Percentiles rank a stretch among this genome's conserved stretches.
phyloP scores from a whole-genome alignment of 768 basidiomycete species.

The Asterophora parasitica region DNA sequence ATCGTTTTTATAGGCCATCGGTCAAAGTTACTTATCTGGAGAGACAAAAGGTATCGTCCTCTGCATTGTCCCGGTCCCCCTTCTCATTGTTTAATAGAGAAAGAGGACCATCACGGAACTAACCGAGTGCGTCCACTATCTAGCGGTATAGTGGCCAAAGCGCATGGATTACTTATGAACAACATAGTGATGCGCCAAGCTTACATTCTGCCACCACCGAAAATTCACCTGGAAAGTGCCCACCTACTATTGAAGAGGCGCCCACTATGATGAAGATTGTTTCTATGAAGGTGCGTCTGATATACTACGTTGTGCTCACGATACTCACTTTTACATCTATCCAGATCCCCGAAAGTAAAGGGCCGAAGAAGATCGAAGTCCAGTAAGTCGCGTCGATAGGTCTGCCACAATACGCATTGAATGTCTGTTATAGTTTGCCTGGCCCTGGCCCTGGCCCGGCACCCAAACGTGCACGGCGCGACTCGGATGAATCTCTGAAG shows the following conservation, averaged over 20 bases:
- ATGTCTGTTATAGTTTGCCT: conserved; percentile 17
- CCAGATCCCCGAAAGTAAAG: conserved; percentile 19
- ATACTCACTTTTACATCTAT: background rate
- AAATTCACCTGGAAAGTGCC: background rate
- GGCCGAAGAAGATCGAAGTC: conserved; percentile 20
- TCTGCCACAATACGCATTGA: background rate
- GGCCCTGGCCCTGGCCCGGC: conserved; percentile 19
- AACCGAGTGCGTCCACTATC: conserved; percentile 14
- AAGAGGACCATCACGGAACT: conserved; percentile 20
- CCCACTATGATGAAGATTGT: background rate
- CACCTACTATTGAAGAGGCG: background rate
- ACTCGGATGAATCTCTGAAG: conserved; percentile 14
- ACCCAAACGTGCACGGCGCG: conserved; percentile 21
- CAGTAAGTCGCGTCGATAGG: conserved; percentile 14
- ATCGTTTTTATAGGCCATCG: conserved; percentile 10
- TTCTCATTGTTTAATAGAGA: conserved; percentile 19
- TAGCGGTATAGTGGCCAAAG: background rate
- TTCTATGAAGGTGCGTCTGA: conserved; percentile 6
- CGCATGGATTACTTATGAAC: conserved; percentile 6
- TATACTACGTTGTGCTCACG: background rate
- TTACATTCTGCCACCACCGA: conserved; percentile 6
- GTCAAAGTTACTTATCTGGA: conserved; percentile 30
- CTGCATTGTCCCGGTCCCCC: background rate
- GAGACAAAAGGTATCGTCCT: conserved; percentile 28
- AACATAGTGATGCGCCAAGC: conserved; percentile 11